A percentile compares a stretch with the other conserved stretches of the same genome.
These are phyloP conservation scores for Pelargonium australe DNA, from an alignment of 441 rosid species.

Conservation along the genomic window DNA sequence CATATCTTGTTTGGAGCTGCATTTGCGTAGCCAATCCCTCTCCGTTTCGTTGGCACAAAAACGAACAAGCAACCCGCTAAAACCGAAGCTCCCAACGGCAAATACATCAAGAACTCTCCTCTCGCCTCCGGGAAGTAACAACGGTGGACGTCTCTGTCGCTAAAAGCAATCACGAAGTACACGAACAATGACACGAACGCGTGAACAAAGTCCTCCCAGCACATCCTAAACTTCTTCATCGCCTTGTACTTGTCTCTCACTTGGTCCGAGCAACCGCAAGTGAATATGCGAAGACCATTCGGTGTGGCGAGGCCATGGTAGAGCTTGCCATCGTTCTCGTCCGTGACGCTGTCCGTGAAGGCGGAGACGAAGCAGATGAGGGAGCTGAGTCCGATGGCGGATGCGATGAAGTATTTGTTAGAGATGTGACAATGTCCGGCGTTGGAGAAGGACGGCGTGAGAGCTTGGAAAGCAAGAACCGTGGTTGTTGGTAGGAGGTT, in stretches of 20 bases:
- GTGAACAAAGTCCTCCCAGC: conserved; percentile 30
- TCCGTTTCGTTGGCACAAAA: conserved; percentile 38
- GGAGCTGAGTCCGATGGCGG: conserved; percentile 22
- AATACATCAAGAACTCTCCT: conserved; percentile 21
- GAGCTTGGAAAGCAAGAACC: conserved; percentile 33
- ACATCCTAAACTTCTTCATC: too few species aligned
- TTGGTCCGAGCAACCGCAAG: conserved; percentile 8
- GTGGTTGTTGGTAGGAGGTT: conserved; percentile 43
- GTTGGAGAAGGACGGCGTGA: conserved; percentile 38
- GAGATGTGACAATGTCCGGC: conserved; percentile 25
- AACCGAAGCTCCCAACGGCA: conserved; percentile 35
- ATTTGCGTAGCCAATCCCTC: conserved; percentile 39
- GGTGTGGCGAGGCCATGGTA: conserved; percentile 39
- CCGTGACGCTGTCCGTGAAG: conserved; percentile 42
- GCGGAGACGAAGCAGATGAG: conserved; percentile 38
- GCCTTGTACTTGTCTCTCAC: not conserved
- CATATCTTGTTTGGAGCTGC: too few species aligned
- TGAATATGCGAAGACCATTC: conserved; percentile 31
- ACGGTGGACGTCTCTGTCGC: conserved; percentile 29
- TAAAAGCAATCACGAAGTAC: conserved; percentile 44
- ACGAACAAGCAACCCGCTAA: conserved; percentile 35
- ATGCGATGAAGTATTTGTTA: conserved; percentile 27
- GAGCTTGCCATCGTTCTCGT: conserved; percentile 22
- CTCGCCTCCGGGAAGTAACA: conserved; percentile 32
- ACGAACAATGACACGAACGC: conserved; percentile 33